These are phyloP conservation scores for Leucoagaricus sp. DNA, from an alignment of 1,284 basidiomycete genomes.

Conservation along the genomic window DNA sequence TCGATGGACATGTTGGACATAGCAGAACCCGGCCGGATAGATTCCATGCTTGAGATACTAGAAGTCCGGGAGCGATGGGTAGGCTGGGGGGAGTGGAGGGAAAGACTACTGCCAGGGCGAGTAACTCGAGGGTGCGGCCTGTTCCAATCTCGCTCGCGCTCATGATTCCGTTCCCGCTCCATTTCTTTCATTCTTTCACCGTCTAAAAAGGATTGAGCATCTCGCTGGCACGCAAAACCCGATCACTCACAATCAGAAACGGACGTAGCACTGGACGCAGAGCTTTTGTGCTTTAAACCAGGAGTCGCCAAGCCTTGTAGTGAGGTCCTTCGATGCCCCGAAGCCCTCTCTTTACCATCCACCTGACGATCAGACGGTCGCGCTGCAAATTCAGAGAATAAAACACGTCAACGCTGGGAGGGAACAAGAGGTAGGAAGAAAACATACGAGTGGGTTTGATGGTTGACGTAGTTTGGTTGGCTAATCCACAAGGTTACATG, in stretches of 20 bases:
- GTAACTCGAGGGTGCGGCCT: conserved; percentile 36
- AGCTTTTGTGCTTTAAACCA: conserved; percentile 2
- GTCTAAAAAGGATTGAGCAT: conserved; percentile 32
- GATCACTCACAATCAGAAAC: conserved; percentile 9
- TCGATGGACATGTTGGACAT: conserved; percentile 9
- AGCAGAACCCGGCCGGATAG: conserved; percentile 4
- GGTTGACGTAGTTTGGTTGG: neutral
- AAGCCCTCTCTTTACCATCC: neutral
- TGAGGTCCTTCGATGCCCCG: neutral
- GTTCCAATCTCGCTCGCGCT: conserved; percentile 60
- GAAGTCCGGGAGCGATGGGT: conserved; percentile 23
- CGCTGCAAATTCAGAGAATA: neutral
- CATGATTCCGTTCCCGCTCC: conserved; percentile 39
- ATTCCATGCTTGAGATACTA: conserved; percentile 19
- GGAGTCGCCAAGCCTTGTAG: neutral
- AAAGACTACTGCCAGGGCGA: conserved; percentile 30
- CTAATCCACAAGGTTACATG: neutral
- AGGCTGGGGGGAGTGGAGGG: conserved; percentile 24
- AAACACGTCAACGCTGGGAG: neutral
- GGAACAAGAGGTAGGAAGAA: neutral
- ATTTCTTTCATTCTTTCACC: conserved; percentile 23
- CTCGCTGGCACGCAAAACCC: neutral
- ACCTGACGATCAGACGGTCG: neutral
- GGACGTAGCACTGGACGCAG: conserved; percentile 9
- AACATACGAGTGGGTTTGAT: conserved; percentile 2